Evolutionary conservation across 352 stramenopile species (phyloP), one percentile per base, ranked within the genome.

Genomic region (Phytophthora foliorum): DNA sequence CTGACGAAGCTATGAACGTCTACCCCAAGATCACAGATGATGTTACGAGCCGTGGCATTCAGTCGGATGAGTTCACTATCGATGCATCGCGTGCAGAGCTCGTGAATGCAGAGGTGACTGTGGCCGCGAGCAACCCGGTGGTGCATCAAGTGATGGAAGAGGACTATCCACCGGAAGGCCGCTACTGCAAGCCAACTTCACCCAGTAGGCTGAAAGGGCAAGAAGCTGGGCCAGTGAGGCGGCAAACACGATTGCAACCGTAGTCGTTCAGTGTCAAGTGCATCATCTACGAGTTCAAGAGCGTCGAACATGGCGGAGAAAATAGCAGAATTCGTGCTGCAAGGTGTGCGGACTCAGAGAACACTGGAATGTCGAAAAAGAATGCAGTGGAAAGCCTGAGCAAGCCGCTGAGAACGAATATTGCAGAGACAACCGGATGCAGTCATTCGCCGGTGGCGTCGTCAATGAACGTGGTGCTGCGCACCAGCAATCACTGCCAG

Each of bases 1-100:
- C 25, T 59, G 22, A 51, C 53, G 9, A 60, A 59, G 21, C 52
- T 3, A 48, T 52, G 39, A 41, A 27, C 3, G 42, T 62, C 10
- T 62, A 62, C 19, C 55, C 55, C 24, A 51, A 32, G 24, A 38
- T 51, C 6, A 51, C 53, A 2, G 39, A 60, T 14, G 53, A 51
- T 31, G 42, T 62, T 3, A 54, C 41, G 16, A 27, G 17, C 14
- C 38, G 38, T 44, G 38, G 38, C 7, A 9, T 44, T 1, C 38
- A 44, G 3, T 3, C 38, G 7, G 38, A 19, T 6, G 17, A 41
- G 8, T 41, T 41, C 13, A 41, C 13, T 17, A 41, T 41, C 34
- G 19, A 19, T 7, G 14, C 9, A 14, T 44, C 38, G 17, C 38
- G 38, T 22, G 38, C 38, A 44, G 38, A 44, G 38, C n/a, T n/a